A percentile compares a stretch with the other conserved stretches of the same genome.
phyloP scores from a whole-genome alignment of 306 rosid species.

The Erythrophleum fordii region DNA sequence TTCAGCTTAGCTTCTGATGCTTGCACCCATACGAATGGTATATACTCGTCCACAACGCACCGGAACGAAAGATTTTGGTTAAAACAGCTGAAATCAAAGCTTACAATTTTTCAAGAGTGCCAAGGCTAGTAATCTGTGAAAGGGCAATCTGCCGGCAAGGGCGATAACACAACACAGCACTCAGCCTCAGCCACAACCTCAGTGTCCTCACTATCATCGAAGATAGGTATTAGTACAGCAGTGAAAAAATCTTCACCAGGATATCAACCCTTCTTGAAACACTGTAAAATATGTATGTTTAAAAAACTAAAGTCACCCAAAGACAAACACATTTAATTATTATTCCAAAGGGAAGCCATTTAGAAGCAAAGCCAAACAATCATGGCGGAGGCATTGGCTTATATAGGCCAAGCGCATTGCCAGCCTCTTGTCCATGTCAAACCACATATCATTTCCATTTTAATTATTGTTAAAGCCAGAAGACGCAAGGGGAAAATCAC shows the following conservation, averaged over 20 bases:
- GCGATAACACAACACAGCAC: neutral
- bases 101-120: neutral
- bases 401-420: conserved; percentile 46
- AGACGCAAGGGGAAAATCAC: conserved; percentile 23
- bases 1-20: neutral
- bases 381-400: conserved; percentile 43
- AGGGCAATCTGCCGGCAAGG: neutral
- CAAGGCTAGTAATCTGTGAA: neutral
- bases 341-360: conserved; percentile 30
- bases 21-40: neutral
- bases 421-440: conserved; percentile 41
- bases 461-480: conserved; percentile 44
- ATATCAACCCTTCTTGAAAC: neutral
- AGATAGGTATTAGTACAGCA: neutral
- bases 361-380: conserved; percentile 39
- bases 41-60: neutral
- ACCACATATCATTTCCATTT: conserved; percentile 35
- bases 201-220: neutral
- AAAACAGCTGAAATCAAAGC: neutral
- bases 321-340: conserved; percentile 21
- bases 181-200: neutral
- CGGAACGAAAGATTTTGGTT: neutral
- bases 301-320: neutral
- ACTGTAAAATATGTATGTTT: neutral
- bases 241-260: neutral